Base-by-base conservation (phyloP, 2,329 filamentous ascomycete species). In the Aureobasidium melanogenum region DNA sequence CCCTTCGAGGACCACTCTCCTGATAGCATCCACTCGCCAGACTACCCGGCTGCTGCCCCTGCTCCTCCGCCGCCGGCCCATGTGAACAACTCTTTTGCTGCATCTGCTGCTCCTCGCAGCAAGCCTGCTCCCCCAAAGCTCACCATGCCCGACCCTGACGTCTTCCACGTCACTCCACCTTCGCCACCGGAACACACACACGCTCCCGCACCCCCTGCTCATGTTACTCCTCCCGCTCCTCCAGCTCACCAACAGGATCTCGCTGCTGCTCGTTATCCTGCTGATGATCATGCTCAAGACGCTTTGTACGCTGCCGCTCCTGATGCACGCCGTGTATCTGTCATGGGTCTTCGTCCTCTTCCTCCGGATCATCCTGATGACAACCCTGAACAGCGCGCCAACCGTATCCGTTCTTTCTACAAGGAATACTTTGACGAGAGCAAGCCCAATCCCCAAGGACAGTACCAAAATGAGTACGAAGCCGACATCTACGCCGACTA, bases 351-450 rank as follows among this genome's bases (percentile, higher is more conserved):
- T 73, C 88, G 94, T 17, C 94, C 94, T 24, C 81, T 99, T 64
- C 94, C 94, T 5, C 90, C 91, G 38, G 87, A 92, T 69, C 89
- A 96, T 65, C 85, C 89, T 46, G 84, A 87, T 3, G 94, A 97
- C 71, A 93, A 97, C 71, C 91, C 94, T 0, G 94, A 97, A 74
- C 87, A 93, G 70, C 86, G 94, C 69, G 94, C 94, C 65, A 97
- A 97, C 79, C 87, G 94, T 62, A 99, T 99, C 67, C 85, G 94
- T 73, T 99, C 94, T 4, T 99, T 99, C 79, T 99, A 99, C 80
- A 97, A 97, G 78, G 94, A 99, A 72, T 99, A 99, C 77, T 99
- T 99, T 68, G 94, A 97, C 66, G 93, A 97, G 44, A 84, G 80
- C 63, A 89, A 85, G 71, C 74, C 76, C 2, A 76, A 75, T 44